Percentiles rank a stretch among this genome's conserved stretches.
phyloP scores from a whole-genome alignment of 75 land plant species.

The Sequoiadendron giganteum region DNA sequence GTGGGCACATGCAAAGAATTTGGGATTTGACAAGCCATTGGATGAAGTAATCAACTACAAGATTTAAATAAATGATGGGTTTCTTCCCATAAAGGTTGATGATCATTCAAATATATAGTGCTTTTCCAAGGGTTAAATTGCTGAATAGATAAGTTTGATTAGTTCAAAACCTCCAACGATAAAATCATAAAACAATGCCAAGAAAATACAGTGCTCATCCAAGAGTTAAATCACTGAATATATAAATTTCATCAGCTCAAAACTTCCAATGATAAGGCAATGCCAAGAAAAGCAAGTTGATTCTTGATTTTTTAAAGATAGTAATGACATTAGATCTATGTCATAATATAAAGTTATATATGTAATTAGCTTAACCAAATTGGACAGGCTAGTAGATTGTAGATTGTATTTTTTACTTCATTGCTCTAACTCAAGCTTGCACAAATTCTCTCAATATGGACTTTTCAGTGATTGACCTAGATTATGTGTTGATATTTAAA shows the following conservation, averaged over 20 bases:
- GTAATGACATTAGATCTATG: background rate
- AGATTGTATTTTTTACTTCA: background rate
- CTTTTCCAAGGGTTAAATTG: background rate
- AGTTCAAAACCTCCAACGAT: background rate
- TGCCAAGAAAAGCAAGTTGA: background rate
- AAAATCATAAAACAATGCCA: background rate
- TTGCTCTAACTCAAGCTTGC: no score
- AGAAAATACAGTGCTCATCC: background rate
- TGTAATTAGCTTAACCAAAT: background rate
- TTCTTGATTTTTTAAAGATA: background rate
- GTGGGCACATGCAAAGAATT: conserved; percentile 97
- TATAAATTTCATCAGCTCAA: background rate
- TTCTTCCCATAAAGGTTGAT: background rate
- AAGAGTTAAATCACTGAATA: background rate
- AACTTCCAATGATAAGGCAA: no score
- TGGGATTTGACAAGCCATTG: conserved; percentile 87
- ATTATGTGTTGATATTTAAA: no score
- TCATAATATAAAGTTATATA: background rate
- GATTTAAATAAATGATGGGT: background rate
- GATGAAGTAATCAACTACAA: conserved; percentile 58
- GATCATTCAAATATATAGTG: background rate
- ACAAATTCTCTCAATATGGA: no score
- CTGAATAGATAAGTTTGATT: no score
- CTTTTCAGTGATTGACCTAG: no score
- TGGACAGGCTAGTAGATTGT: background rate